Conservation (phyloP, 2,329 filamentous ascomycete genomes). For the Diplodia intermedia region DNA sequence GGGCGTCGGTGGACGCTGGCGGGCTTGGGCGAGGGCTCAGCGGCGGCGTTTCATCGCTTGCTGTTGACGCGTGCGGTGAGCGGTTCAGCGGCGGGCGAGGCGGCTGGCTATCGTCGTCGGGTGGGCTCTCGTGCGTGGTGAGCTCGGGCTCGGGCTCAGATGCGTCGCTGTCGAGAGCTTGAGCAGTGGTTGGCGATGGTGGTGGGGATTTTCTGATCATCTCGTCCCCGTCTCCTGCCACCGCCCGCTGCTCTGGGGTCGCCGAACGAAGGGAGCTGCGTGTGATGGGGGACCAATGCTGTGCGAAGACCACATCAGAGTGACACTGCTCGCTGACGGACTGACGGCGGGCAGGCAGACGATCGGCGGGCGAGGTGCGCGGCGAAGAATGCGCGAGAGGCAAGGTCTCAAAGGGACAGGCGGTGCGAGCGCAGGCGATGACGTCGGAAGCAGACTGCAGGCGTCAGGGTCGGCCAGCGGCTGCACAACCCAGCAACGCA, state of each 20-base stretch:
- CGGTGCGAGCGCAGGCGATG: constrained; percentile 12
- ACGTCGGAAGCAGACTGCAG: constrained; percentile 7
- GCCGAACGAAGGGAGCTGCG: constrained; percentile 32
- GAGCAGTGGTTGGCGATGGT: constrained; percentile 33
- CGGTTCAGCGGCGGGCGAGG: constrained; percentile 43
- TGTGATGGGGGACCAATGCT: constrained; percentile 30
- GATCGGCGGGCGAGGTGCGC: constrained; percentile 21
- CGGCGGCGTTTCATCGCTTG: constrained; percentile 31
- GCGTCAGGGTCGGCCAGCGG: constrained; percentile 25
- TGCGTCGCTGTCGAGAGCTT: constrained; percentile 35
- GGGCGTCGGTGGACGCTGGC: constrained; percentile 16
- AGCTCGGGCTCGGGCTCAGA: constrained; percentile 18
- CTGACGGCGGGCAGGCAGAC: constrained; percentile 23
- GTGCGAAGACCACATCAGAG: constrained; percentile 33
- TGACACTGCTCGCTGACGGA: constrained; percentile 14
- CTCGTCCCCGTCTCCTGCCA: constrained; percentile 34
- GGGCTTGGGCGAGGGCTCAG: constrained; percentile 20
- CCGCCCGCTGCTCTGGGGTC: constrained; percentile 27
- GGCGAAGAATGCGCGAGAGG: constrained; percentile 32
- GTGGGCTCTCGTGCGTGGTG: not conserved
- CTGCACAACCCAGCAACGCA: constrained; percentile 10
- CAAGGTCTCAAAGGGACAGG: constrained; percentile 30
- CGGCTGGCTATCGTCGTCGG: constrained; percentile 37
- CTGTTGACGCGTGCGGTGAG: constrained; percentile 36
- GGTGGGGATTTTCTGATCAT: constrained; percentile 32